Conservation (phyloP, 768 basidiomycete genomes). For the Suillus bovinus region DNA sequence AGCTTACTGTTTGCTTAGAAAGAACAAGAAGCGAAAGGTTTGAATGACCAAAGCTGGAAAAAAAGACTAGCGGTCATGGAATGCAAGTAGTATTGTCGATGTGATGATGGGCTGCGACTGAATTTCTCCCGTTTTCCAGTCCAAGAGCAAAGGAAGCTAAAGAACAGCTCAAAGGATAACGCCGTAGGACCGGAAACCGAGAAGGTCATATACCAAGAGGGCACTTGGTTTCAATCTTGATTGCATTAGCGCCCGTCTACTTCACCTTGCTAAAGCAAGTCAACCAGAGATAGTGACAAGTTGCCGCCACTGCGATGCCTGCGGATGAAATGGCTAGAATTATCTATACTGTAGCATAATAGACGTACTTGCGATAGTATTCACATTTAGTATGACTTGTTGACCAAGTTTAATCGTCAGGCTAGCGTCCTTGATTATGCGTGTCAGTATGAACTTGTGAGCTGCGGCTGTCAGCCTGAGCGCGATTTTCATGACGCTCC, state of each 20-base stretch:
- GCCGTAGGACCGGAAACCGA: background rate
- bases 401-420: background rate
- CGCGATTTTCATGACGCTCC: background rate
- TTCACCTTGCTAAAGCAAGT: background rate
- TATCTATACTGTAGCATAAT: background rate
- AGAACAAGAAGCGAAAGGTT: background rate
- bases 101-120: background rate
- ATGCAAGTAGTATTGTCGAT: background rate
- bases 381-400: background rate
- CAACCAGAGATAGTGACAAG: background rate
- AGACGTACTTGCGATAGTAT: background rate
- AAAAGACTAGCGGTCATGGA: background rate
- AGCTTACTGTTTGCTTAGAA: background rate
- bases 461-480: background rate
- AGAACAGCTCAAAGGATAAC: background rate
- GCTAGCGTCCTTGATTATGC: background rate
- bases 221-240: background rate
- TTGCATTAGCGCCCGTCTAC: background rate
- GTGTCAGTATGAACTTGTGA: background rate
- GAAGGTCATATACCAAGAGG: constrained; percentile 4
- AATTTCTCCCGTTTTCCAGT: background rate
- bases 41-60: background rate
- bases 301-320: background rate
- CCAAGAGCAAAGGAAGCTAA: constrained; percentile 3
- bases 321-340: background rate